A percentile compares a stretch with the other conserved stretches of the same genome.
These are phyloP conservation scores for Neurospora tetrasperma DNA, from an alignment of 495 filamentous ascomycete genomes.

Conservation along the genomic window DNA sequence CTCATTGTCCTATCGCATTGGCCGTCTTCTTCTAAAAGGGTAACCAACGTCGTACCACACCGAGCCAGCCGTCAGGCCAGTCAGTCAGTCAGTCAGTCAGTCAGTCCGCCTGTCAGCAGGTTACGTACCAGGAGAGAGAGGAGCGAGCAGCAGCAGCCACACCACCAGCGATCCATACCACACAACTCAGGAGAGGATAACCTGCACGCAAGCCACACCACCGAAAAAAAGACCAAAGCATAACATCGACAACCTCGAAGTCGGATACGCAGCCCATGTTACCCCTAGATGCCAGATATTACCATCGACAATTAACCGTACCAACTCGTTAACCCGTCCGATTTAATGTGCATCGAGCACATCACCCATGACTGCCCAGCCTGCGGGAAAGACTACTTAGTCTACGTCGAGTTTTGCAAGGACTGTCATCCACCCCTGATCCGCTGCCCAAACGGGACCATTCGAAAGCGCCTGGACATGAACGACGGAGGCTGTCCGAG, in stretches of 20 bases:
- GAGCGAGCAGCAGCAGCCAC: not conserved
- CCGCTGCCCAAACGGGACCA: conserved; percentile 30
- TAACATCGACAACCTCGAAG: not conserved
- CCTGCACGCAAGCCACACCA: not conserved
- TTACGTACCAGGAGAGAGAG: not conserved
- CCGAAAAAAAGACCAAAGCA: not conserved
- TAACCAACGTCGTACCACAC: not conserved
- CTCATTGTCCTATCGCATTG: not conserved
- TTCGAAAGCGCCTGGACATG: conserved; percentile 28
- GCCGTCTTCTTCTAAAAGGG: not conserved
- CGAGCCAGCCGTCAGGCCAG: not conserved
- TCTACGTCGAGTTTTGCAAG: conserved; percentile 41
- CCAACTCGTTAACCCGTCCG: conserved; percentile 2
- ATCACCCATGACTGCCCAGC: conserved; percentile 38
- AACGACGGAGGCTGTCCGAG: conserved; percentile 39
- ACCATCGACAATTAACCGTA: conserved; percentile 9
- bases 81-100: not conserved
- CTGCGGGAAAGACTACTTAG: conserved; percentile 41
- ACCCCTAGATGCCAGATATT: not conserved
- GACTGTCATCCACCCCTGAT: conserved; percentile 34
- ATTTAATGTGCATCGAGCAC: conserved; percentile 43
- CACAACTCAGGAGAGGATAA: not conserved
- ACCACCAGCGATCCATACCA: not conserved
- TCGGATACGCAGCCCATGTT: not conserved
- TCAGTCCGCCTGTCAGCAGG: not conserved